Evolutionary conservation across 1,284 basidiomycete species (phyloP), one percentile per base, ranked within the genome.

Genomic region (Mycosarcoma maydis): DNA sequence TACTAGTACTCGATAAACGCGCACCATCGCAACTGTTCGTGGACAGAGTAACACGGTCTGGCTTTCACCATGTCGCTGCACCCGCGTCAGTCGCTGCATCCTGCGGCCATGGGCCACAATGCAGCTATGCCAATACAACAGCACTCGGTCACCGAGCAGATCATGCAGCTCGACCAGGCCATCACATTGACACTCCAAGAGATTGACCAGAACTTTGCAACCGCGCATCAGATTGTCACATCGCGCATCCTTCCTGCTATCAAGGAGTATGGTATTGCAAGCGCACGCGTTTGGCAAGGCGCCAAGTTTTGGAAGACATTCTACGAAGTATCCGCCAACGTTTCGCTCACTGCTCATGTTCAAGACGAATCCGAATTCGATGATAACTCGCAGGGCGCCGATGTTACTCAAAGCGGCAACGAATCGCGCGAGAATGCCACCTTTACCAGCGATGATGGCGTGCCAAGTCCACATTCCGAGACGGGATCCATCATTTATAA

Each of bases 291-390:
- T 17, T 86, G 92, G 73, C 91, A 94, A 70, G 90, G 91, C 24
- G 92, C 92, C 6, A 90, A 89, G 90, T 96, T 96, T 82, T 97
- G 94, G 94, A 89, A 90, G n/a, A 89, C 90, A 1, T 97, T 97
- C 85, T 97, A 92, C 80, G 92, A 94, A 78, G 87, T 90, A 70
- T 92, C 92, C 6, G 92, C 93, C 2, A 89, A 92, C 73, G 90
- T 94, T 36, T 88, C 88, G 37, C 89, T 93, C 39, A 61, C 75
- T 38, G 64, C 75, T 11, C 53, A 58, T 40, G 48, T 56, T 40
- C 46, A 59, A 27, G 51, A 48, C 43, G 66, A 62, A 32, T 62
- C 59, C 29, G 66, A 69, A 24, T 69, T 39, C 45, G 66, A 62
- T 26, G 50, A 51, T 33, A 62, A 62, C 32, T 69, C 66, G 34